phyloP scores from a whole-genome alignment of 306 rosid species.

The Trifolium dubium region DNA sequence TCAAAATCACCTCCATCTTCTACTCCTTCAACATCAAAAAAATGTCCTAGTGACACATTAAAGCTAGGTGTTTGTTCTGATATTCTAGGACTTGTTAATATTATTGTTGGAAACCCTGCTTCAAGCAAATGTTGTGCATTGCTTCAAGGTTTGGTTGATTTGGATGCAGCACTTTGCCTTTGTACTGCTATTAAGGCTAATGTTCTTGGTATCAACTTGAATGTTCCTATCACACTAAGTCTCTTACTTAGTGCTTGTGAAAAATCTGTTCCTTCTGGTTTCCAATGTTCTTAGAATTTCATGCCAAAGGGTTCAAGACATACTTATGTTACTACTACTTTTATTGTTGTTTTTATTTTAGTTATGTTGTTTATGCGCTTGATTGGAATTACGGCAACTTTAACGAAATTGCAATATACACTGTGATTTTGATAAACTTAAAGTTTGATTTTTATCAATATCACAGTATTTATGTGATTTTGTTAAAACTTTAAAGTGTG shows the following conservation, averaged over 20 bases:
- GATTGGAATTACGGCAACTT: too few relatives aligned
- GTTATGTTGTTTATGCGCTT: too few relatives aligned
- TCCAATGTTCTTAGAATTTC: slow-evolving; percentile 52
- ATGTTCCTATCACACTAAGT: slow-evolving; percentile 66
- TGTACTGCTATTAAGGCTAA: slow-evolving; percentile 87
- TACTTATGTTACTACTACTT: not conserved
- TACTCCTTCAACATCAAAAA: not conserved
- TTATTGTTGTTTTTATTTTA: not conserved
- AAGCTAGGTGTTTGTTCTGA: slow-evolving; percentile 70
- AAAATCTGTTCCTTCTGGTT: slow-evolving; percentile 69
- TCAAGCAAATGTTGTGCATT: slow-evolving; percentile 68
- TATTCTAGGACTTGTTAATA: slow-evolving; percentile 57
- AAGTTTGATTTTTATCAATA: too few relatives aligned
- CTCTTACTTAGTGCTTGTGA: slow-evolving; percentile 70
- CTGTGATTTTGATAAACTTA: not conserved
- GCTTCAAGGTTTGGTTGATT: slow-evolving; percentile 64
- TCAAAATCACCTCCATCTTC: not conserved
- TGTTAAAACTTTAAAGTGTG: too few relatives aligned
- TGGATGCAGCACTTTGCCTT: slow-evolving; percentile 75
- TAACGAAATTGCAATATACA: not conserved
- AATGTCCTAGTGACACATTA: slow-evolving; percentile 68
- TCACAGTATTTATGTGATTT: too few relatives aligned
- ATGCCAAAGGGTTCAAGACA: not conserved
- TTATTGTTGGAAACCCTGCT: slow-evolving; percentile 54
- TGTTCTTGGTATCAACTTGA: slow-evolving; percentile 72